Evolutionary conservation across 768 basidiomycete species (phyloP).

Genomic region (Leccinum disarticulatum): DNA sequence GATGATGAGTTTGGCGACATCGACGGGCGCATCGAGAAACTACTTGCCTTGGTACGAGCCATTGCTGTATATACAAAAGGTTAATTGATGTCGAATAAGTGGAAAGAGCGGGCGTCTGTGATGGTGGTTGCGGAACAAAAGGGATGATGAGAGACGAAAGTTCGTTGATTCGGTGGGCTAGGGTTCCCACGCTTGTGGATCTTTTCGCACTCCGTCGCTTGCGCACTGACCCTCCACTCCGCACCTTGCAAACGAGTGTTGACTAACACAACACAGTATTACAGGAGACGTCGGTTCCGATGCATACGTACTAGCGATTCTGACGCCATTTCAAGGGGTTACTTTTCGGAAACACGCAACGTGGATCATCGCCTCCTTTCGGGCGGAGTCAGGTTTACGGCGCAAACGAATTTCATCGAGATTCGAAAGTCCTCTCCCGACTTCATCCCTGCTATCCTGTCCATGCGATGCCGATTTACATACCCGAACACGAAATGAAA

Average conservation of each 20-base stretch:
- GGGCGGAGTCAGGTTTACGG: not conserved
- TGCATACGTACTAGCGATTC: not conserved
- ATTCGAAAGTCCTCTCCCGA: not conserved
- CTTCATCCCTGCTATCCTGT: not conserved
- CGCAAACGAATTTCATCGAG: not conserved
- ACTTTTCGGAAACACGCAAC: not conserved
- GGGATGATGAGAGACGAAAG: conserved; percentile 13
- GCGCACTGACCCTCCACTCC: conserved; percentile 32
- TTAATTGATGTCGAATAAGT: conserved; percentile 9
- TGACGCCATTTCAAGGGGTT: not conserved
- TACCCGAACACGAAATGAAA: conserved; percentile 3
- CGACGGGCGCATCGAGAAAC: not conserved
- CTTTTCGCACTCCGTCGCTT: conserved; percentile 30
- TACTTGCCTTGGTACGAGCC: conserved; percentile 84
- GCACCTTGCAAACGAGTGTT: conserved; percentile 1
- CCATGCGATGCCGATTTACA: not conserved
- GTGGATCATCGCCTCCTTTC: not conserved
- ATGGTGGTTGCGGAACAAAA: conserved; percentile 32
- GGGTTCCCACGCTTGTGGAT: conserved; percentile 32
- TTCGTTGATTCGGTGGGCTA: conserved; percentile 24
- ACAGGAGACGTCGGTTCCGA: not conserved
- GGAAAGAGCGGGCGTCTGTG: conserved; percentile 18
- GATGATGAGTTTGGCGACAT: conserved; percentile 4
- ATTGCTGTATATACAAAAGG: conserved; percentile 38
- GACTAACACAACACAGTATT: not conserved